Conservation (phyloP, 129 eudicot species). For the Flaveria robusta region DNA sequence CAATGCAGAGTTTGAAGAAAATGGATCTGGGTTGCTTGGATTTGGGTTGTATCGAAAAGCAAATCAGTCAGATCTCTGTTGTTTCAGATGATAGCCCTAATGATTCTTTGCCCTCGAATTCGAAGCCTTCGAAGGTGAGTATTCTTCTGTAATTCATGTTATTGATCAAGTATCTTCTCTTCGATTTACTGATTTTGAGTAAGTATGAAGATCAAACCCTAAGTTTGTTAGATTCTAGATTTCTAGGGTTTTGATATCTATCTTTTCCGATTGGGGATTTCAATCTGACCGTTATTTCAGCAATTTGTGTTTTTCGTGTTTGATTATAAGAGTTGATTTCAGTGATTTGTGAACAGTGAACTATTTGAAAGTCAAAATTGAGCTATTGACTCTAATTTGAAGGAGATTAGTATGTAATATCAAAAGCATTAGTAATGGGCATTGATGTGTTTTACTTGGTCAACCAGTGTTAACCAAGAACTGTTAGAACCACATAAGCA, state of each 20-base stretch:
- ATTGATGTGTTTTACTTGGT: background rate
- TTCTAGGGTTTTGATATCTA: background rate
- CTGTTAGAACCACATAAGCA: background rate
- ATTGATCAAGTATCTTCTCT: background rate
- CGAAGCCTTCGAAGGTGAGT: constrained; percentile 59
- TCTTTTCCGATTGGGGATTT: constrained; percentile 1
- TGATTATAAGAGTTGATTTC: too few relatives aligned
- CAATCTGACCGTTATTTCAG: constrained; percentile 6
- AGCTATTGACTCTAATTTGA: background rate
- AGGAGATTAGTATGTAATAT: background rate
- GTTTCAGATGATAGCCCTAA: constrained; percentile 42
- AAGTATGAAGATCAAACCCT: constrained; percentile 19
- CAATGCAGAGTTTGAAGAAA: background rate
- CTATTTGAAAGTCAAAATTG: constrained; percentile 4
- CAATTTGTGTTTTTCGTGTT: background rate
- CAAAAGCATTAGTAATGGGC: background rate
- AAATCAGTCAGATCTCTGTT: constrained; percentile 33
- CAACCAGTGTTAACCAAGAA: background rate
- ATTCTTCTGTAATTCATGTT: background rate
- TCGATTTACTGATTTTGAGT: background rate
- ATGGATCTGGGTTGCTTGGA: constrained; percentile 90
- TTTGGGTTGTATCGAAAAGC: constrained; percentile 75
- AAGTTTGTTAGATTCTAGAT: constrained; percentile 5
- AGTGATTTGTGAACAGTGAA: background rate
- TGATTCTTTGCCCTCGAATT: constrained; percentile 43